Conservation (phyloP, 2,329 filamentous ascomycete species). For the Aspergillus piperis region DNA sequence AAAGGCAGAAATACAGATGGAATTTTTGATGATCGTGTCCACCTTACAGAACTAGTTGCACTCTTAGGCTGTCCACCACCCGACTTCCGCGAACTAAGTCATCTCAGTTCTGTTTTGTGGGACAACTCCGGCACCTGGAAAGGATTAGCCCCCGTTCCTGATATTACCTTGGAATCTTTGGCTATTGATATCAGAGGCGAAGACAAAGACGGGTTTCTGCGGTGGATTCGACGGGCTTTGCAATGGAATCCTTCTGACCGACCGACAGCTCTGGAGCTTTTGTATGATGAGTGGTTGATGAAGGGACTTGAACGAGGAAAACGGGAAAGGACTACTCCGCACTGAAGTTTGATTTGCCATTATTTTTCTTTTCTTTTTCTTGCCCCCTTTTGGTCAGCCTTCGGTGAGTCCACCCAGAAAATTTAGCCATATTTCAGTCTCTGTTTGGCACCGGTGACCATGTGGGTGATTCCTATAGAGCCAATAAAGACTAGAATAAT, state of each 20-base stretch:
- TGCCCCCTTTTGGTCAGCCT: no score
- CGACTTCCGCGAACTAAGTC: slow-evolving; percentile 20
- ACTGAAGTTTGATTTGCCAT: no score
- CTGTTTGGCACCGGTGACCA: no score
- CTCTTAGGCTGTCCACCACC: slow-evolving; percentile 20
- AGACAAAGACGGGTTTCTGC: slow-evolving; percentile 27
- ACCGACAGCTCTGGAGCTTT: slow-evolving; percentile 34
- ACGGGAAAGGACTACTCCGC: background rate
- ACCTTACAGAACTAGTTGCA: slow-evolving; percentile 29
- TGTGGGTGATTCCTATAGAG: no score
- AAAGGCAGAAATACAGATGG: slow-evolving; percentile 21
- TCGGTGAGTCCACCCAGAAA: no score
- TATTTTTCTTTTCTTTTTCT: no score
- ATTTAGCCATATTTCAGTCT: no score
- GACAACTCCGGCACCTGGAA: slow-evolving; percentile 25
- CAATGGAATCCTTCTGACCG: slow-evolving; percentile 29
- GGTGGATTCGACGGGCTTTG: slow-evolving; percentile 30
- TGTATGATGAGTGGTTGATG: slow-evolving; percentile 42
- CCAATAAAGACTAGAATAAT: no score
- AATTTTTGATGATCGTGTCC: slow-evolving; percentile 25
- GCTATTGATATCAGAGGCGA: slow-evolving; percentile 27
- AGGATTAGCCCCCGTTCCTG: slow-evolving; percentile 17
- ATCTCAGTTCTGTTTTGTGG: slow-evolving; percentile 25
- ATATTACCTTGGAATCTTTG: slow-evolving; percentile 15
- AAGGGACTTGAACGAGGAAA: slow-evolving; percentile 7